These are phyloP conservation scores for Aureobasidium sp. DNA, from an alignment of 2,329 filamentous ascomycete species.

Conservation along the genomic window DNA sequence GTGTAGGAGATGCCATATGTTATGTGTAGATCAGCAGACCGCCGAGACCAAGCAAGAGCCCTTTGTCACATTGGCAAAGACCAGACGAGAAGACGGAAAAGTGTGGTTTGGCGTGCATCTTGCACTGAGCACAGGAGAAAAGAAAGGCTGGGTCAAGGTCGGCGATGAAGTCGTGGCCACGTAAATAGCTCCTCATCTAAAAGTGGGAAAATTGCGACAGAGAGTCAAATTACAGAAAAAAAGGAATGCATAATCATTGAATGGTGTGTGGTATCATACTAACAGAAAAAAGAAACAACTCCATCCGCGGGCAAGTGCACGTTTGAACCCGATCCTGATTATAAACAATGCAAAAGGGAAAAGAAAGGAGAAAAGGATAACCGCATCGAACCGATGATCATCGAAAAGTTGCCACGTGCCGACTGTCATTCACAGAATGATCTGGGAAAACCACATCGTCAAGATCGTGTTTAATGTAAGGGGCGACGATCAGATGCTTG, in stretches of 20 bases:
- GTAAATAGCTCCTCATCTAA: neutral
- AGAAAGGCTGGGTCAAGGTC: conserved; percentile 16
- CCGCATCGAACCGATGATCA: neutral
- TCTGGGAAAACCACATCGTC: neutral
- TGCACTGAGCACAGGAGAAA: neutral
- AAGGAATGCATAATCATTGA: neutral
- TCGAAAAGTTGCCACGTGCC: neutral
- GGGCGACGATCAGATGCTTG: neutral
- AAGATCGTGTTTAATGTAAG: neutral
- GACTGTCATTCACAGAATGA: neutral
- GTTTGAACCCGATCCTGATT: neutral
- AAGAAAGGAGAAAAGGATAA: neutral
- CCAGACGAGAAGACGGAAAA: conserved; percentile 72
- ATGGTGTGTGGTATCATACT: conserved; percentile 12
- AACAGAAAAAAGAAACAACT: neutral
- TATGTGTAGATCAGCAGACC: conserved; percentile 83
- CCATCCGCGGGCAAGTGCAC: neutral
- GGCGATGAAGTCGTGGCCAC: conserved; percentile 18
- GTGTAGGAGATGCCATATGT: conserved; percentile 90
- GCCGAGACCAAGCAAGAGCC: conserved; percentile 75
- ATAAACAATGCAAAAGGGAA: neutral
- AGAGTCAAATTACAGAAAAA: neutral
- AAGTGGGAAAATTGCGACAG: neutral
- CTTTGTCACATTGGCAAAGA: conserved; percentile 81
- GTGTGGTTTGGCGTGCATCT: conserved; percentile 81